Evolutionary conservation across 495 filamentous ascomycete species (phyloP), one percentile per base, ranked within the genome.

Genomic region (Neurospora africana): DNA sequence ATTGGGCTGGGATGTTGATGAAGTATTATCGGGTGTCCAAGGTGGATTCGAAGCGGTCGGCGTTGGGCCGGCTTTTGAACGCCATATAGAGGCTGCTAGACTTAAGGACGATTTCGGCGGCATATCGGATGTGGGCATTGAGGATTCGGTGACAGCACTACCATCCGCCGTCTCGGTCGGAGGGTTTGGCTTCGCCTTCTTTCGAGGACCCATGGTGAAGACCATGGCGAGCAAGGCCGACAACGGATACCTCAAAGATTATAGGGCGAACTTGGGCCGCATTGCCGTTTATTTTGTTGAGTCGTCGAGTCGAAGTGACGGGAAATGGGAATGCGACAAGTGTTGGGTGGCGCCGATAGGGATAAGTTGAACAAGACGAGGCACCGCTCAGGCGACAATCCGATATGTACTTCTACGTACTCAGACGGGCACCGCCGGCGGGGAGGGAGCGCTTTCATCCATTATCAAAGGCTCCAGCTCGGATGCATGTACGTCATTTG

Each of bases 121-220:
- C 72, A 74, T 73, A 9, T 68, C 23, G 37, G 71, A 19, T 11
- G 70, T 27, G 17, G 73, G 37, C 74, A 76, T 70, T n/a, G 74
- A 21, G 2, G 74, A 53, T 43, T 77, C 75, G 53, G 76, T 68
- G 68, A 79, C 76, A 40, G 79, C 79, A 77, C 82, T 82, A 74
- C 70, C 81, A 76, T 78, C 83, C 74, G 81, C 81, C 72, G 77
- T 73, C 35, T 76, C 75, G 1, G 69, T 36, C 38, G 77, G 72
- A 37, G 87, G 85, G 75, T 87, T 89, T 73, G 83, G 86, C 82
- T 88, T 90, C 74, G 85, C 83, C 79, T 87, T 86, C 82, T 91
- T 91, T 76, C 89, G 86, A 79, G 88, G 84, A 77, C 84, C 86
- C 89, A 86, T 87, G 67, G 71, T 73, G 74, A 35, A 30, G 58